These are phyloP conservation scores for Tremella fuciformis DNA, from an alignment of 768 basidiomycete genomes.

Conservation along the genomic window DNA sequence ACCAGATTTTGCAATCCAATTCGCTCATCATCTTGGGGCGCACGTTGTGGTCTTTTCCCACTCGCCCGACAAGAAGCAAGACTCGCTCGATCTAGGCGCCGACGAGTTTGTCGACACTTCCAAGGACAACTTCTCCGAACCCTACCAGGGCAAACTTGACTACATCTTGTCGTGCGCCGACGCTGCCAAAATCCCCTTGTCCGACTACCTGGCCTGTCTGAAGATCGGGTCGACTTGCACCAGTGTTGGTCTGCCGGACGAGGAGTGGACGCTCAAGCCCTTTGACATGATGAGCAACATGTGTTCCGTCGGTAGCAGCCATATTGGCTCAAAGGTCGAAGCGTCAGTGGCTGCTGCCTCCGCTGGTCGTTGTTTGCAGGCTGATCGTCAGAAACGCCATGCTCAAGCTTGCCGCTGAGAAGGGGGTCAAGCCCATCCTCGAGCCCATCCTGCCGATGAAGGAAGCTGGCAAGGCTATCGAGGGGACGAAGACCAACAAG, in stretches of 20 bases:
- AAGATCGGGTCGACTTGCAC: constrained; percentile 59
- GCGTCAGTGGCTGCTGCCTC: constrained; percentile 27
- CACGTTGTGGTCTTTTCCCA: constrained; percentile 64
- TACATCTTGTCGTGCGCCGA: constrained; percentile 54
- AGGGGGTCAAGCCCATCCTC: constrained; percentile 59
- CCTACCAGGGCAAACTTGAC: constrained; percentile 51
- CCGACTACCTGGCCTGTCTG: constrained; percentile 59
- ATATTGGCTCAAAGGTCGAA: constrained; percentile 62
- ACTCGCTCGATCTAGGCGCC: constrained; percentile 55
- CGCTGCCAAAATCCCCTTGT: constrained; percentile 55
- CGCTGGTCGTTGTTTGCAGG: not conserved
- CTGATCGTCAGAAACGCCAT: constrained; percentile 54
- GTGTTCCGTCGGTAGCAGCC: constrained; percentile 43
- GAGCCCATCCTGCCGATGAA: constrained; percentile 56
- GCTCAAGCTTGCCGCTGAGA: constrained; percentile 61
- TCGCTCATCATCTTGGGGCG: constrained; percentile 60
- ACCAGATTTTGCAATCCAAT: constrained; percentile 52
- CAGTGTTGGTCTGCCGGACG: constrained; percentile 60
- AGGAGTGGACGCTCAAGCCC: constrained; percentile 41
- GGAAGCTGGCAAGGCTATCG: constrained; percentile 57
- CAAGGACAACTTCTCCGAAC: constrained; percentile 42
- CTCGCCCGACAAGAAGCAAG: constrained; percentile 58
- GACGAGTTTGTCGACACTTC: constrained; percentile 44
- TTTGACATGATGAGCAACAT: constrained; percentile 30
- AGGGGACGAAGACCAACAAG: constrained; percentile 56